phyloP scores from a whole-genome alignment of 2,329 filamentous ascomycete species.

The Pseudophaeomoniella oleicola region DNA sequence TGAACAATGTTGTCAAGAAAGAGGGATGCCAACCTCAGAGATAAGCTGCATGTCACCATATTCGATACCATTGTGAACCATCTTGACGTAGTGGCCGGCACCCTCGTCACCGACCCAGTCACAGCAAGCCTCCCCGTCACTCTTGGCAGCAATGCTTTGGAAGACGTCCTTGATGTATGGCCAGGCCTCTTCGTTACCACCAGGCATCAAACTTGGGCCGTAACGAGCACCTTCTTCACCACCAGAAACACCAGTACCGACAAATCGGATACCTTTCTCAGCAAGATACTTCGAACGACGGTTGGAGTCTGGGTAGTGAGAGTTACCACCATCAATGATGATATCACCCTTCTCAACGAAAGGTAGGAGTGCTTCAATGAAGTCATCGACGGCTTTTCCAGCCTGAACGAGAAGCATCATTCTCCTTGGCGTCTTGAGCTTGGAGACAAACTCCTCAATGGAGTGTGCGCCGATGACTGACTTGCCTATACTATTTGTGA shows the following conservation, averaged over 20 bases:
- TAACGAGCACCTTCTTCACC: slow-evolving; percentile 98
- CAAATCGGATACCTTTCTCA: slow-evolving; percentile 81
- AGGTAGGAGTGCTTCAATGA: slow-evolving; percentile 88
- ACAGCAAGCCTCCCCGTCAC: slow-evolving; percentile 91
- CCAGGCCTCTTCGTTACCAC: slow-evolving; percentile 97
- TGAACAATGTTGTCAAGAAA: too few species aligned
- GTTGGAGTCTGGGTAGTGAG: slow-evolving; percentile 98
- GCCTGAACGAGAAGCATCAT: slow-evolving; percentile 99
- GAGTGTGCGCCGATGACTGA: slow-evolving; percentile 86
- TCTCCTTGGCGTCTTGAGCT: slow-evolving; percentile 93
- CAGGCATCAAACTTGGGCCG: slow-evolving; percentile 95
- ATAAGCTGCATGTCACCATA: slow-evolving; percentile 99
- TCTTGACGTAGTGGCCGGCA: slow-evolving; percentile 99
- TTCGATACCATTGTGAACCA: slow-evolving; percentile 99
- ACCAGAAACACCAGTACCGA: slow-evolving; percentile 94
- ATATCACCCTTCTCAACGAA: slow-evolving; percentile 79
- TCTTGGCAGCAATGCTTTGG: slow-evolving; percentile 95
- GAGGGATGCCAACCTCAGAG: slow-evolving; percentile 60
- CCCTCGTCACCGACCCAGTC: slow-evolving; percentile 99
- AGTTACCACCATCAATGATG: slow-evolving; percentile 99
- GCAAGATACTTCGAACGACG: slow-evolving; percentile 82
- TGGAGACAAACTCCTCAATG: slow-evolving; percentile 84
- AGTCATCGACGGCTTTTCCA: slow-evolving; percentile 93
- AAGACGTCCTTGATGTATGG: slow-evolving; percentile 98
- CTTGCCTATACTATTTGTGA: slow-evolving; percentile 50